A percentile compares a stretch with the other conserved stretches of the same genome.
These are phyloP conservation scores for Solanum lycopersicoides DNA, from an alignment of 257 asterid genomes.

Conservation along the genomic window DNA sequence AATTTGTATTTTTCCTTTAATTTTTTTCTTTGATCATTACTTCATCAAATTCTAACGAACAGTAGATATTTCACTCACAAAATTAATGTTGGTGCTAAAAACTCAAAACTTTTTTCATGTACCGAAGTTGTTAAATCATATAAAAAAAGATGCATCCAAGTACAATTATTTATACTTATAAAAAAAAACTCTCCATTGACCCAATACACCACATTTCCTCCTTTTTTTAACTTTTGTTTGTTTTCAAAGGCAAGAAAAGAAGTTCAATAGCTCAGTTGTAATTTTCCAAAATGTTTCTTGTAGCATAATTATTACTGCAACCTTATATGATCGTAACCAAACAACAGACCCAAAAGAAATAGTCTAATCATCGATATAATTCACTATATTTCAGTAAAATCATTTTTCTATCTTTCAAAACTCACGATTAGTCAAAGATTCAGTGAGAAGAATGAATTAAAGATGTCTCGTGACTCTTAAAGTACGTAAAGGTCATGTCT, in stretches of 20 bases:
- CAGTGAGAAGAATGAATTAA: not conserved
- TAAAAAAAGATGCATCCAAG: not conserved
- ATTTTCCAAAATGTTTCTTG: not conserved
- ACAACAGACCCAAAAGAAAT: not conserved
- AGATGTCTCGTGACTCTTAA: not conserved
- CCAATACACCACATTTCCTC: not conserved
- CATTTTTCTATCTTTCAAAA: not conserved
- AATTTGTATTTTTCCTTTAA: too few relatives aligned
- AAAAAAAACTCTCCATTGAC: not conserved
- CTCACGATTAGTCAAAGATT: not conserved
- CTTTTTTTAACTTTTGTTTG: not conserved
- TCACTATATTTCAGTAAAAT: not conserved
- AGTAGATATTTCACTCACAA: not conserved
- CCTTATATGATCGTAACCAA: not conserved
- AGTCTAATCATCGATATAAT: not conserved
- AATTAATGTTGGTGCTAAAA: not conserved
- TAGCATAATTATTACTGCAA: not conserved
- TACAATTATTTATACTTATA: not conserved
- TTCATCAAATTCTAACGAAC: not conserved
- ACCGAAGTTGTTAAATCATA: not conserved
- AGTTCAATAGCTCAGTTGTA: not conserved
- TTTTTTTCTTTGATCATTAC: not conserved
- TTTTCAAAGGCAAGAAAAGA: not conserved
- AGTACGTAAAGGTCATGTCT: not conserved
- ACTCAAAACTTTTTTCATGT: not conserved